Evolutionary conservation across 2,329 filamentous ascomycete genomes (phyloP).

Genomic region (Ambrosiella xylebori): DNA sequence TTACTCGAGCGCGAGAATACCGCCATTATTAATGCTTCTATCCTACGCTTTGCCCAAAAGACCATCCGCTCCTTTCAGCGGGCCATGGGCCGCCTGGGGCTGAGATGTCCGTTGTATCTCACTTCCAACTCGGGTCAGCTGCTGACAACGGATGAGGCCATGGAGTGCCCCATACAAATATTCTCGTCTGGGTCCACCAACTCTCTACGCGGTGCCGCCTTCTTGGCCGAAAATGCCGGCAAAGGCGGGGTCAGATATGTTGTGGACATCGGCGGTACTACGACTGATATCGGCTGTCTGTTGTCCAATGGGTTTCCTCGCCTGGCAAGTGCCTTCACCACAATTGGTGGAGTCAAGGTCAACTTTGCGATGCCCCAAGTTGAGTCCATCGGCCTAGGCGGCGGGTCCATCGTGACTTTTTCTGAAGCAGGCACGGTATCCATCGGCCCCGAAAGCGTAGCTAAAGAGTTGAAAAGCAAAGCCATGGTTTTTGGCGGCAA

Average conservation of each 20-base stretch:
- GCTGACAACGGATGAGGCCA: constrained; percentile 15
- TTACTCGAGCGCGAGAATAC: constrained; percentile 35
- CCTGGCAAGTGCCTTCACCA: constrained; percentile 16
- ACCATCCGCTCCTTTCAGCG: constrained; percentile 29
- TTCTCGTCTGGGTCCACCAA: constrained; percentile 17
- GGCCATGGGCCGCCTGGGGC: constrained; percentile 26
- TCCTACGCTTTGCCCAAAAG: constrained; percentile 28
- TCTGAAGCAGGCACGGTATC: constrained; percentile 13
- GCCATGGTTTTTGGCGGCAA: constrained; percentile 16
- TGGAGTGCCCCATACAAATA: constrained; percentile 15
- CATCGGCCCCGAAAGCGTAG: constrained; percentile 18
- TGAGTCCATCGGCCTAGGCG: constrained; percentile 16
- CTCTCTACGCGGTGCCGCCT: constrained; percentile 16
- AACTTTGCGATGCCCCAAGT: constrained; percentile 17
- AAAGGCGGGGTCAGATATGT: constrained; percentile 15
- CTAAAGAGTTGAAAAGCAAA: constrained; percentile 15
- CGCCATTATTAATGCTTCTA: constrained; percentile 34
- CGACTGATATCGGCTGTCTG: constrained; percentile 15
- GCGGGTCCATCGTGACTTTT: constrained; percentile 14
- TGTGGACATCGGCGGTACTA: constrained; percentile 17
- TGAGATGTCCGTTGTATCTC: constrained; percentile 26
- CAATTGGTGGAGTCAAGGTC: constrained; percentile 15
- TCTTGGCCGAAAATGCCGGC: constrained; percentile 11
- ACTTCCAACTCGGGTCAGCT: constrained; percentile 32
- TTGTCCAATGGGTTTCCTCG: constrained; percentile 16